Evolutionary conservation across 305 asterid genomes (phyloP).

Genomic region (Plantago rigida): DNA sequence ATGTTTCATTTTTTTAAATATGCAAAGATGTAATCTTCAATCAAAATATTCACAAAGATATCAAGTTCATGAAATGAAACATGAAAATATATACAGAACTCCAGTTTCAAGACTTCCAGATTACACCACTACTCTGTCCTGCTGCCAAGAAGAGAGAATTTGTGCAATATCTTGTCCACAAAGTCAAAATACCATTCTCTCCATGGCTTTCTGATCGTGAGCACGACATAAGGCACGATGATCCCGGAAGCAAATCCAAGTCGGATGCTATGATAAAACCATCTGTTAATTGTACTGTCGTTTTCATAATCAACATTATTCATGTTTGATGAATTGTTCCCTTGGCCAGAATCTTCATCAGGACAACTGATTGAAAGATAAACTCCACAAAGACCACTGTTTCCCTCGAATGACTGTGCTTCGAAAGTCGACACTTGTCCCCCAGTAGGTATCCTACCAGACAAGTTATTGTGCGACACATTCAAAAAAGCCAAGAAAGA

Average conservation of each 20-base stretch:
- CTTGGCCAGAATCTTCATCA: constrained; percentile 26
- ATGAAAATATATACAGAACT: no score
- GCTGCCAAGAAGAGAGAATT: constrained; percentile 6
- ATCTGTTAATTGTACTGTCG: constrained; percentile 25
- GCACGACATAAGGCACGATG: constrained; percentile 28
- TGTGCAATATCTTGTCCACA: constrained; percentile 28
- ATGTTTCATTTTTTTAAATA: no score
- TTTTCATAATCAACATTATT: constrained; percentile 9
- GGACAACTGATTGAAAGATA: constrained; percentile 32
- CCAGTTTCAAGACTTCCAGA: no score
- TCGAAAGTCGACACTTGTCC: constrained; percentile 45
- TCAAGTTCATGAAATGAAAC: no score
- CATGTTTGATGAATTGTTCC: constrained; percentile 4
- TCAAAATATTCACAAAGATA: no score
- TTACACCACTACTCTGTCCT: no score
- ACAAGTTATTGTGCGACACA: constrained; percentile 41
- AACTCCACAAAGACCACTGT: constrained; percentile 43
- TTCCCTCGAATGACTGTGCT: constrained; percentile 34
- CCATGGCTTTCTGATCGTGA: constrained; percentile 34
- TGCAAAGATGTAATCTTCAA: no score
- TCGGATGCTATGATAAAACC: constrained; percentile 46
- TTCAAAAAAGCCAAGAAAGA: constrained; percentile 35
- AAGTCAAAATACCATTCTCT: constrained; percentile 31
- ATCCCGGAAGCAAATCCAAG: constrained; percentile 43
- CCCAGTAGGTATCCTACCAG: constrained; percentile 39